Evolutionary conservation across 2,329 filamentous ascomycete species (phyloP).

Genomic region (Monilinia polystroma): DNA sequence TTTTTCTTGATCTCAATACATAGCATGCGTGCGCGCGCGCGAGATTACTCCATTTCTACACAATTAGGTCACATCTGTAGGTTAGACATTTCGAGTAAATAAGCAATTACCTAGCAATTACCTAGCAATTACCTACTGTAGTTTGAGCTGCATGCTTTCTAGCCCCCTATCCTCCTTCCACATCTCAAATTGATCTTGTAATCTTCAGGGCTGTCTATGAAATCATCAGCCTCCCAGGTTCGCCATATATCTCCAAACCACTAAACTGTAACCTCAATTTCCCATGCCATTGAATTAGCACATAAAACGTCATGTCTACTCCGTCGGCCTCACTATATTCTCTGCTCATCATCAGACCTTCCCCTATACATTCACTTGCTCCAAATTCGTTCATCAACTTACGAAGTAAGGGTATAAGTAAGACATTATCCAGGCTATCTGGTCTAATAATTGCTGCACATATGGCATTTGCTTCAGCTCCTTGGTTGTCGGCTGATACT

Average conservation of each 20-base stretch:
- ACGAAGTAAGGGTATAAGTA: constrained; percentile 3
- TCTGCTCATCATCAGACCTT: background rate
- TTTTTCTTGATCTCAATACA: no score
- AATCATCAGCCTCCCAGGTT: background rate
- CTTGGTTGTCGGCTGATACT: background rate
- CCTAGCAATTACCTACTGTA: no score
- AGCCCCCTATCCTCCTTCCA: no score
- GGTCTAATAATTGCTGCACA: background rate
- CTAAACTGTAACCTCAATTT: background rate
- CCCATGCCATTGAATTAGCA: background rate
- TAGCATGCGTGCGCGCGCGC: no score
- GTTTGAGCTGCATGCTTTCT: no score
- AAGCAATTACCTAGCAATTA: no score
- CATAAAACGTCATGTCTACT: background rate
- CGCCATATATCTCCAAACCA: constrained; percentile 4
- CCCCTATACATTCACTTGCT: background rate
- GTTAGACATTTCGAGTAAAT: no score
- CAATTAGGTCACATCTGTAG: no score
- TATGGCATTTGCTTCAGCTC: background rate
- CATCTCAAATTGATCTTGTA: no score
- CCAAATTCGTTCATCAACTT: background rate
- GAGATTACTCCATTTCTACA: no score
- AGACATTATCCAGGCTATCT: background rate
- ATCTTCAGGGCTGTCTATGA: no score
- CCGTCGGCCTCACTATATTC: background rate